Percentiles rank a stretch among this genome's conserved stretches.
Conservation (phyloP, 805 yeast species). For the Scheffersomyces stipitis region DNA sequence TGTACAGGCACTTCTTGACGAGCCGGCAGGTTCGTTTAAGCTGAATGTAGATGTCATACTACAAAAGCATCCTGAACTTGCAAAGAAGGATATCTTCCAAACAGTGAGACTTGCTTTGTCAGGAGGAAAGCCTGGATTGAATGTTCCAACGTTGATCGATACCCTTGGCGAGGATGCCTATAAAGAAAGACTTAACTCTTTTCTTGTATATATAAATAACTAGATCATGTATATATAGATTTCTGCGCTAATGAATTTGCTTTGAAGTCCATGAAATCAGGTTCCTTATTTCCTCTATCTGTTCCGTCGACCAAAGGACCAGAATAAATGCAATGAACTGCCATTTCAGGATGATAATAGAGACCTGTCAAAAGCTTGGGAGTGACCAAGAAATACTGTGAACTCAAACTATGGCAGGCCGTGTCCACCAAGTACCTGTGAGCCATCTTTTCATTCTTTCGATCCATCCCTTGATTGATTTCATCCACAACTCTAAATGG, state of each 20-base stretch:
- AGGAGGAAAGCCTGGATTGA: conserved; percentile 69
- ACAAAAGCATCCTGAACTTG: conserved; percentile 2
- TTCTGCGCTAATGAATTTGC: conserved; percentile 8
- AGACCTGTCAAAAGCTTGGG: conserved; percentile 84
- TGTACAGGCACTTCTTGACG: conserved; percentile 12
- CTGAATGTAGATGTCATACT: conserved; percentile 9
- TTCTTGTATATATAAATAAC: neutral
- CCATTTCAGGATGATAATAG: conserved; percentile 76
- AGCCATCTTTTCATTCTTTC: conserved; percentile 82
- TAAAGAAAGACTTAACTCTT: conserved; percentile 19
- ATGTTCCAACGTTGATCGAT: conserved; percentile 55
- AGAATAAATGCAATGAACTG: conserved; percentile 72
- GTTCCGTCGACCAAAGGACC: conserved; percentile 32
- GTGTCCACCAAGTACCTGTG: conserved; percentile 82
- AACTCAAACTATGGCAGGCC: conserved; percentile 58
- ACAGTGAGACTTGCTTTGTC: conserved; percentile 66
- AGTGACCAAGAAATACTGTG: conserved; percentile 90
- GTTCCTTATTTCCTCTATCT: conserved; percentile 10
- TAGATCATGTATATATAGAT: neutral
- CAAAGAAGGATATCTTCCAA: conserved; percentile 50
- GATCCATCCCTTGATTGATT: conserved; percentile 98
- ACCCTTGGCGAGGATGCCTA: conserved; percentile 50
- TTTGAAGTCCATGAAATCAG: conserved; percentile 34
- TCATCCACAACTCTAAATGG: conserved; percentile 97
- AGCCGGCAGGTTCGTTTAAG: conserved; percentile 11